Conservation (phyloP, 2,329 filamentous ascomycete species). For the Epicoccum nigrum region DNA sequence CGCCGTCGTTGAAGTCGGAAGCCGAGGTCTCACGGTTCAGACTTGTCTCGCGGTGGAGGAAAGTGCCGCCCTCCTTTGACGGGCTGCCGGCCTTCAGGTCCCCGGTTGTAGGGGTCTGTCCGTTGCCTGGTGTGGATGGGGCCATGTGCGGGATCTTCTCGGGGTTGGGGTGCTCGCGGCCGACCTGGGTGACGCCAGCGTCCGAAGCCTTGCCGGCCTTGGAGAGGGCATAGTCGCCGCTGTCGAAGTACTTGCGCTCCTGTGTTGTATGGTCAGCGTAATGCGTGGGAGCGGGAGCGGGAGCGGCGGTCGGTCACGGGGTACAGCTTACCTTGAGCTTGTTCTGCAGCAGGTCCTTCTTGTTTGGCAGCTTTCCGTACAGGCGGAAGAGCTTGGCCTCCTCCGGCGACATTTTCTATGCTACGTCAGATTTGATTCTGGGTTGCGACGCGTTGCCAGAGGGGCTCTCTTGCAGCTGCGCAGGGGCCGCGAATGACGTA, state of each 20-base stretch:
- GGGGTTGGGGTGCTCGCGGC: slow-evolving; percentile 90
- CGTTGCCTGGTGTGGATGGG: slow-evolving; percentile 60
- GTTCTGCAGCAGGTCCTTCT: slow-evolving; percentile 95
- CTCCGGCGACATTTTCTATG: slow-evolving; percentile 85
- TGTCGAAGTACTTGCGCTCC: slow-evolving; percentile 98
- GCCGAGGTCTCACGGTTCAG: slow-evolving; percentile 76
- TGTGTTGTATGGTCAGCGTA: slow-evolving; percentile 36
- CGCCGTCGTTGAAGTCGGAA: slow-evolving; percentile 60
- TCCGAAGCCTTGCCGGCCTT: slow-evolving; percentile 97
- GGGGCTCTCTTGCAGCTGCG: slow-evolving; percentile 15
- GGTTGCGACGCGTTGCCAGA: slow-evolving; percentile 3
- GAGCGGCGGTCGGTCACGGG: too few species aligned
- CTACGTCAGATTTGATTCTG: slow-evolving; percentile 28
- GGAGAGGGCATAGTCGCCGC: slow-evolving; percentile 92
- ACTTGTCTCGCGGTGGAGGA: slow-evolving; percentile 82
- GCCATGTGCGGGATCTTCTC: slow-evolving; percentile 93
- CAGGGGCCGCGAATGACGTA: slow-evolving; percentile 59
- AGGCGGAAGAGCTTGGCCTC: slow-evolving; percentile 96
- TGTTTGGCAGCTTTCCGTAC: slow-evolving; percentile 96
- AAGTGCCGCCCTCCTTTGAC: slow-evolving; percentile 82
- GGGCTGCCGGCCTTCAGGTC: slow-evolving; percentile 69
- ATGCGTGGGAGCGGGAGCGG: neutral
- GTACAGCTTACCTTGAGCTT: slow-evolving; percentile 76
- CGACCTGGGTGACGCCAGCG: slow-evolving; percentile 90
- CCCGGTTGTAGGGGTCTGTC: slow-evolving; percentile 39